These are phyloP conservation scores for Lactarius evosmus DNA, from an alignment of 768 basidiomycete genomes.

Conservation along the genomic window DNA sequence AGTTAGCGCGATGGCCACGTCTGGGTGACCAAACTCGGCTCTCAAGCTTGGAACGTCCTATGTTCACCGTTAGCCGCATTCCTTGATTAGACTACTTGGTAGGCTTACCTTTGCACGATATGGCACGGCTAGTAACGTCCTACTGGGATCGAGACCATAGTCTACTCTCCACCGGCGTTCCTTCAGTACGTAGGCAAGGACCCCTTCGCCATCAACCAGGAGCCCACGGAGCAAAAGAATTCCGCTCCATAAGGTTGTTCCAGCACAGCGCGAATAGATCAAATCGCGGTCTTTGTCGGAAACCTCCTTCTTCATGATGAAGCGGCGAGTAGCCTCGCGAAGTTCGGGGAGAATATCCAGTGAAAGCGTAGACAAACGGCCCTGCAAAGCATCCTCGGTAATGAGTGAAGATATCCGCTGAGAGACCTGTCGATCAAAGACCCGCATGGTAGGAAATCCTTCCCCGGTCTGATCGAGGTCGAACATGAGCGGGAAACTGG, in stretches of 20 bases:
- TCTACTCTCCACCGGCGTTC: conserved; percentile 49
- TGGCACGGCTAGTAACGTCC: conserved; percentile 49
- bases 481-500: neutral
- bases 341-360: neutral
- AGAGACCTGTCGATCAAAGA: neutral
- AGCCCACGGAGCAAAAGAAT: conserved; percentile 47
- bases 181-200: conserved; percentile 39
- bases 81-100: neutral
- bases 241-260: conserved; percentile 34
- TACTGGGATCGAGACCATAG: conserved; percentile 43
- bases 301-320: conserved; percentile 7
- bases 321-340: neutral
- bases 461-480: neutral
- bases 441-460: conserved; percentile 13
- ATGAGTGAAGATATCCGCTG: neutral
- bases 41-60: conserved; percentile 44
- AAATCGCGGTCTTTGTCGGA: neutral
- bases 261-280: neutral
- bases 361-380: neutral
- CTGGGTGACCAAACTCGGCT: conserved; percentile 53
- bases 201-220: conserved; percentile 36
- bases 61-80: neutral
- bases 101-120: conserved; percentile 41
- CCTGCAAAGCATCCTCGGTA: neutral
- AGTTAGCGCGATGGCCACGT: conserved; percentile 44